Conservation (phyloP, 2,329 filamentous ascomycete species). For the Thermoascus crustaceus region DNA sequence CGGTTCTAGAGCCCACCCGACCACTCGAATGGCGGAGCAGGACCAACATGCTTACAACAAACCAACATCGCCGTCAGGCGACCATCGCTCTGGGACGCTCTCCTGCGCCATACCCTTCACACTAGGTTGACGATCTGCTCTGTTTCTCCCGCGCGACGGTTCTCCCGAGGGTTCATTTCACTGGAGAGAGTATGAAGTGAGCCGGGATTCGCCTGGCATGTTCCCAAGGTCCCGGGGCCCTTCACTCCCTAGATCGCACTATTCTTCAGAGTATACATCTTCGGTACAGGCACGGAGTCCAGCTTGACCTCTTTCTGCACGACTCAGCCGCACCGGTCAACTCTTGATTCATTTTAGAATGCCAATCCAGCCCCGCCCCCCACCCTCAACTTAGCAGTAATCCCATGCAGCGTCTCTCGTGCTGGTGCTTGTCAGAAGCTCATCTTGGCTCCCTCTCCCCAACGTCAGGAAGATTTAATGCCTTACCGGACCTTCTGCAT, state of each 20-base stretch:
- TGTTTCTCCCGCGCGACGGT: background rate
- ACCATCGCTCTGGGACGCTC: background rate
- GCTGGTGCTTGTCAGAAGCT: background rate
- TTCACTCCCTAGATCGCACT: background rate
- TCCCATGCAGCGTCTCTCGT: background rate
- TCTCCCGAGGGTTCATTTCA: too few species aligned
- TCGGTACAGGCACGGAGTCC: too few species aligned
- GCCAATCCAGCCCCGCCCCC: constrained; percentile 1
- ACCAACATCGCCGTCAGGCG: background rate
- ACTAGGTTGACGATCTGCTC: background rate
- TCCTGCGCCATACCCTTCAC: background rate
- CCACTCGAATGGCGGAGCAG: background rate
- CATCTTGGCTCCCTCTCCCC: background rate
- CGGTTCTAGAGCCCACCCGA: background rate
- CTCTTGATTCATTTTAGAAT: background rate
- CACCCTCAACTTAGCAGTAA: background rate
- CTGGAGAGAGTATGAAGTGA: too few species aligned
- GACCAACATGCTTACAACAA: background rate
- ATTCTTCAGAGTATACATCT: background rate
- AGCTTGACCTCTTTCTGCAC: background rate
- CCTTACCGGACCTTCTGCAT: background rate
- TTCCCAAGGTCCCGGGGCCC: too few species aligned
- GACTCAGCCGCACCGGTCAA: constrained; percentile 1
- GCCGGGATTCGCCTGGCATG: too few species aligned
- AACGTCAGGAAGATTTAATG: background rate